Conservation (phyloP, 2,329 filamentous ascomycete genomes). For the Penicillium freii region DNA sequence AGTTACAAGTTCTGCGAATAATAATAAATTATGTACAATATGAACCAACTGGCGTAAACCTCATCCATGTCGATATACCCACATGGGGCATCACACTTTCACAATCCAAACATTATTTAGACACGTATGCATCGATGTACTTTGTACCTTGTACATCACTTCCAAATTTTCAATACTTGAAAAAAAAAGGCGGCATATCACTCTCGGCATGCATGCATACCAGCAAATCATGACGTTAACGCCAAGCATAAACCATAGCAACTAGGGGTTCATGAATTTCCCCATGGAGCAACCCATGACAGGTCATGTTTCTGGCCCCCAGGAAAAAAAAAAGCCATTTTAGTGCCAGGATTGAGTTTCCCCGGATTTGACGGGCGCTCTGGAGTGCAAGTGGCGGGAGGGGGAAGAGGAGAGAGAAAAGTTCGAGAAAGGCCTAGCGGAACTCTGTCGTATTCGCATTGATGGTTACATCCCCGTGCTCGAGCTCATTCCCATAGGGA, state of each 20-base stretch:
- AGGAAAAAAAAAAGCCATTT: not conserved
- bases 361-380: conserved; percentile 2
- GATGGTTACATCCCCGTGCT: not conserved
- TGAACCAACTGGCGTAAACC: not conserved
- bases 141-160: not conserved
- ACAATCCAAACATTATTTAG: not conserved
- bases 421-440: conserved; percentile 25
- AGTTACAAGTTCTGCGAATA: not conserved
- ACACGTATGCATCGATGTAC: not conserved
- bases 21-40: not conserved
- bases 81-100: not conserved
- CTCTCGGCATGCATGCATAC: conserved; percentile 15
- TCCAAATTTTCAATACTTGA: not conserved
- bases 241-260: conserved; percentile 21
- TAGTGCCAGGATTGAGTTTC: conserved; percentile 8
- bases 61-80: not conserved
- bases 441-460: conserved; percentile 9
- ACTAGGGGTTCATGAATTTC: not conserved
- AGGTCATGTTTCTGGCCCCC: not conserved
- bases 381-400: conserved; percentile 10
- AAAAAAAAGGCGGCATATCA: not conserved
- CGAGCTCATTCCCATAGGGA: not conserved
- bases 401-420: conserved; percentile 6
- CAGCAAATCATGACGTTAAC: conserved; percentile 20
- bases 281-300: not conserved